These are phyloP conservation scores for Niebla homalea DNA, from an alignment of 495 filamentous ascomycete species.

Conservation along the genomic window DNA sequence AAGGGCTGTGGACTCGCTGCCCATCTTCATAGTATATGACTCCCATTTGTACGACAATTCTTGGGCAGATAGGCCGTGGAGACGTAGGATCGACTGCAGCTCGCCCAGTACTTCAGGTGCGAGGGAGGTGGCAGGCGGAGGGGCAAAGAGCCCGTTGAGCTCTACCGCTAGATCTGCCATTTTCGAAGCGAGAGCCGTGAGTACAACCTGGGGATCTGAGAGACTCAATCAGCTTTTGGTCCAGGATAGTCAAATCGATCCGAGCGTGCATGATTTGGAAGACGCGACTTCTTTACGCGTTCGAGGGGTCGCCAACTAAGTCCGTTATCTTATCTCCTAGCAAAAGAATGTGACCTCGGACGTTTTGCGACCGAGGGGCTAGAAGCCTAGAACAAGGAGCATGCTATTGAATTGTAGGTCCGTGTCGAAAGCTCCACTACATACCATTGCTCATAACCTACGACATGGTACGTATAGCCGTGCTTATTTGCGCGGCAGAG, in stretches of 20 bases:
- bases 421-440: no score
- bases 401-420: no score
- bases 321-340: background rate
- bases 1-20: slow-evolving; percentile 55
- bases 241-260: background rate
- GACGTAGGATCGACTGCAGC: slow-evolving; percentile 67
- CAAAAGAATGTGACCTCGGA: no score
- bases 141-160: slow-evolving; percentile 55
- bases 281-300: no score
- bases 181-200: background rate
- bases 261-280: no score
- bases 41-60: slow-evolving; percentile 98
- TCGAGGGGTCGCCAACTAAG: background rate
- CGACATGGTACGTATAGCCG: background rate
- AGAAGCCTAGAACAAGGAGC: no score
- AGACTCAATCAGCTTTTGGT: background rate
- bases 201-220: background rate
- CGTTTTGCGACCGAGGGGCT: no score
- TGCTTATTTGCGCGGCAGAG: no score
- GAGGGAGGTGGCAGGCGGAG: slow-evolving; percentile 39
- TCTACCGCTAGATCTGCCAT: slow-evolving; percentile 46
- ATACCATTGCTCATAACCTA: no score
- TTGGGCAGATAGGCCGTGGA: slow-evolving; percentile 61
- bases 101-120: slow-evolving; percentile 63
- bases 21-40: slow-evolving; percentile 89